phyloP scores from a whole-genome alignment of 2,329 filamentous ascomycete species.

The Aspergillus nomiae region DNA sequence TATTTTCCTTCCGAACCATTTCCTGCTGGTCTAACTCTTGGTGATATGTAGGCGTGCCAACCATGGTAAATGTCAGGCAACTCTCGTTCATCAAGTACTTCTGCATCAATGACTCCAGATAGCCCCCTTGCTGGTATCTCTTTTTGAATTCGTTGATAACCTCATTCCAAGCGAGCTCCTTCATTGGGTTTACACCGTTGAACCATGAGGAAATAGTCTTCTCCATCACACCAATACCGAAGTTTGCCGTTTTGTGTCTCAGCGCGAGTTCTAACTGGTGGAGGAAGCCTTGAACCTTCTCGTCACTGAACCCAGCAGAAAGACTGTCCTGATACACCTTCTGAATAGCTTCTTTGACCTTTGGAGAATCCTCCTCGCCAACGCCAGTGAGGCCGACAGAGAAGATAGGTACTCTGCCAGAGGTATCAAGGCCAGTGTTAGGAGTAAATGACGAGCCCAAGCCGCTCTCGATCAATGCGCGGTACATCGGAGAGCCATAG shows the following conservation, averaged over 20 bases:
- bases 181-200: conserved; percentile 89
- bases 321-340: conserved; percentile 70
- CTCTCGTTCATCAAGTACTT: conserved; percentile 90
- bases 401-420: conserved; percentile 76
- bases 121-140: conserved; percentile 72
- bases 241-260: conserved; percentile 95
- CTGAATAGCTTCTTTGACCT: conserved; percentile 73
- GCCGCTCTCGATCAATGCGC: conserved; percentile 82
- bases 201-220: conserved; percentile 92
- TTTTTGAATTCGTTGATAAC: conserved; percentile 80
- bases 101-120: conserved; percentile 81
- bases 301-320: conserved; percentile 78
- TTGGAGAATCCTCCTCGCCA: conserved; percentile 73
- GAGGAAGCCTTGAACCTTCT: conserved; percentile 90
- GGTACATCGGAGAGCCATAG: conserved; percentile 92
- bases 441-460: conserved; percentile 92
- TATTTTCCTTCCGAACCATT: conserved; percentile 68
- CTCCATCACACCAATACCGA: conserved; percentile 88
- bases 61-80: conserved; percentile 91
- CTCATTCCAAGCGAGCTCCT: conserved; percentile 88
- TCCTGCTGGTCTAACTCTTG: conserved; percentile 77
- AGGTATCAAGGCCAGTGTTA: conserved; percentile 87
- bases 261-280: conserved; percentile 91
- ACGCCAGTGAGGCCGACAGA: conserved; percentile 92
- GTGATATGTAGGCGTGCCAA: conserved; percentile 74